Evolutionary conservation across 225 moss, liverwort and hornwort species (phyloP).

Genomic region (Bryum argenteum): DNA sequence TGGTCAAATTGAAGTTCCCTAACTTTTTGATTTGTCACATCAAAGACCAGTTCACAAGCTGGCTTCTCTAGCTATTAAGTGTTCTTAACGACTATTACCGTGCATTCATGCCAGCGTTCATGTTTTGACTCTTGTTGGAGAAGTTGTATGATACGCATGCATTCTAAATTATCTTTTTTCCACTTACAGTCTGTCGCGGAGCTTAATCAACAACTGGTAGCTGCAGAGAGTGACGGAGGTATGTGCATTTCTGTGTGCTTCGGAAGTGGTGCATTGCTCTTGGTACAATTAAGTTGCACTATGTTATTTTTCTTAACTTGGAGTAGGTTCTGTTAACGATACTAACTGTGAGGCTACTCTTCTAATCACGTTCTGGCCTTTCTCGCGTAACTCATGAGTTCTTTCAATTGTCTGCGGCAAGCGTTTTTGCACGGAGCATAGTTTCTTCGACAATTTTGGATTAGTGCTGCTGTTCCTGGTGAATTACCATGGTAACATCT

Average conservation of each 20-base stretch:
- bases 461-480: not conserved
- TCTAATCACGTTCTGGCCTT: conserved; percentile 7
- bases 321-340: conserved; percentile 7
- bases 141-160: conserved; percentile 10
- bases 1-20: conserved; percentile 6
- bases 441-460: conserved; percentile 9
- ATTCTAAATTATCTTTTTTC: conserved; percentile 19
- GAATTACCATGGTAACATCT: conserved; percentile 12
- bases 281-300: conserved; percentile 12
- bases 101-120: not conserved
- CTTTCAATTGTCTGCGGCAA: conserved; percentile 17
- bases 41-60: conserved; percentile 6
- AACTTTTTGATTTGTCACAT: conserved; percentile 18
- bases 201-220: conserved; percentile 83
- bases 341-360: conserved; percentile 3
- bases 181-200: conserved; percentile 82
- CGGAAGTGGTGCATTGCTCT: conserved; percentile 15
- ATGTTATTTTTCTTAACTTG: conserved; percentile 15
- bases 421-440: conserved; percentile 8
- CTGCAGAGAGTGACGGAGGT: conserved; percentile 96
- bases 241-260: conserved; percentile 27
- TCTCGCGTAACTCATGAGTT: not conserved
- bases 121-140: conserved; percentile 7
- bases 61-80: conserved; percentile 18
- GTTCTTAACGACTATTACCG: conserved; percentile 6